A percentile compares a stretch with the other conserved stretches of the same genome.
These are phyloP conservation scores for Trichoderma koningii DNA, from an alignment of 2,329 filamentous ascomycete genomes.

Conservation along the genomic window DNA sequence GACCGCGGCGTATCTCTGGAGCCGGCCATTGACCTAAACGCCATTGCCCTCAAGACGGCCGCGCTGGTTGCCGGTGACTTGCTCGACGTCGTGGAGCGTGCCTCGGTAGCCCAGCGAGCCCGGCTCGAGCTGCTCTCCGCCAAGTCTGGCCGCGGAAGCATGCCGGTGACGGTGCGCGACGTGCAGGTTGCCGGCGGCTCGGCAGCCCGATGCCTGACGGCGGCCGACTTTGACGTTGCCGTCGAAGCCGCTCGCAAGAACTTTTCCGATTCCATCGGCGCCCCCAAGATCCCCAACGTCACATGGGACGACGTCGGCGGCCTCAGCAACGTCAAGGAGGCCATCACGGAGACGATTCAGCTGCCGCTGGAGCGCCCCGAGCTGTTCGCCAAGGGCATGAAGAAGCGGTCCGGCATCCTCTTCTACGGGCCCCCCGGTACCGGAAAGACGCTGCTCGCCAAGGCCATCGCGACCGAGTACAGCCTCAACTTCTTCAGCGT, in stretches of 20 bases:
- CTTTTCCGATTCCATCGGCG: conserved; percentile 95
- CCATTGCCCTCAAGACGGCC: conserved; percentile 91
- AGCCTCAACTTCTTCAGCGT: conserved; percentile 93
- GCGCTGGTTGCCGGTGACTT: conserved; percentile 92
- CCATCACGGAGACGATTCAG: conserved; percentile 96
- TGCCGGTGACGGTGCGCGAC: conserved; percentile 69
- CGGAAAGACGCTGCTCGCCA: conserved; percentile 88
- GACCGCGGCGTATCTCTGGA: conserved; percentile 76
- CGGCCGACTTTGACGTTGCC: conserved; percentile 84
- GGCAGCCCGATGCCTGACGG: conserved; percentile 74
- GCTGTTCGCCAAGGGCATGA: conserved; percentile 95
- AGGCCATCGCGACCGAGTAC: conserved; percentile 91
- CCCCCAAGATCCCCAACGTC: conserved; percentile 96
- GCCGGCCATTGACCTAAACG: conserved; percentile 77
- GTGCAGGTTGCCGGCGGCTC: conserved; percentile 86
- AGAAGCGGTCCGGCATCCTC: conserved; percentile 90
- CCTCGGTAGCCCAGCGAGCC: conserved; percentile 72
- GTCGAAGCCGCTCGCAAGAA: conserved; percentile 96
- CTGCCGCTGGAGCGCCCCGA: conserved; percentile 88
- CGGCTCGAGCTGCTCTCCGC: conserved; percentile 73
- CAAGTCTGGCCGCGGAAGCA: conserved; percentile 43
- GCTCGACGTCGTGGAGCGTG: conserved; percentile 90
- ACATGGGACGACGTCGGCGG: conserved; percentile 96
- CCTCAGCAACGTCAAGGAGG: conserved; percentile 89
- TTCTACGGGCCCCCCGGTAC: conserved; percentile 92